Conservation (phyloP, 129 eudicot species). For the Flaveria ramosissima region DNA sequence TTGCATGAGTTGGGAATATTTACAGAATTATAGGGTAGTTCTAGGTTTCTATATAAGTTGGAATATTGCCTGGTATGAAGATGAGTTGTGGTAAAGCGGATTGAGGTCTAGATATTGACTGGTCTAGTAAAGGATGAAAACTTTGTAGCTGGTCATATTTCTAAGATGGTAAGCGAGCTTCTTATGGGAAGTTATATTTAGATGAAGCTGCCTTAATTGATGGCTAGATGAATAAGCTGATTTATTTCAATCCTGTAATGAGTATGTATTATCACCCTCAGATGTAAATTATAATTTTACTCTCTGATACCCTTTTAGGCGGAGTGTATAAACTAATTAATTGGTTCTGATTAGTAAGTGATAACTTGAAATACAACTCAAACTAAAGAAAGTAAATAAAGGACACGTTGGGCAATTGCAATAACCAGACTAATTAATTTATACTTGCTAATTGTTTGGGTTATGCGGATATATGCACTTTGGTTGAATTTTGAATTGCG, state of each 20-base stretch:
- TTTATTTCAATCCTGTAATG: neutral
- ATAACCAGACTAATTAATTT: neutral
- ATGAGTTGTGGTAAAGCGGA: slow-evolving; percentile 1
- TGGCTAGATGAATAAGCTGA: slow-evolving; percentile 13
- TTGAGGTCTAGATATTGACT: slow-evolving; percentile 15
- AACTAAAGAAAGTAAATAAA: neutral
- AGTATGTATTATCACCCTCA: neutral
- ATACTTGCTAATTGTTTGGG: neutral
- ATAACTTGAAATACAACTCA: neutral
- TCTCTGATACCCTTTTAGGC: neutral
- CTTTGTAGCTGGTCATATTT: slow-evolving; percentile 4
- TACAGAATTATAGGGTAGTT: neutral
- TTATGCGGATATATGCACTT: neutral
- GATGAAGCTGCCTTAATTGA: neutral
- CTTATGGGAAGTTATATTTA: neutral
- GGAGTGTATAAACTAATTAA: neutral
- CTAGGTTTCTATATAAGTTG: neutral
- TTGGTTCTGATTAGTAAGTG: slow-evolving; percentile 10
- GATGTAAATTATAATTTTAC: neutral
- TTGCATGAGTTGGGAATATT: neutral
- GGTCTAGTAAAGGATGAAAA: neutral
- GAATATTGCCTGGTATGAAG: neutral
- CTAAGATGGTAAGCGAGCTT: neutral
- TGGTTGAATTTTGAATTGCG: neutral
- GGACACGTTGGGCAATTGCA: slow-evolving; percentile 14